Evolutionary conservation across 345 rosid genomes (phyloP), one percentile per base, ranked within the genome.

Genomic region (Hirschfeldia incana): DNA sequence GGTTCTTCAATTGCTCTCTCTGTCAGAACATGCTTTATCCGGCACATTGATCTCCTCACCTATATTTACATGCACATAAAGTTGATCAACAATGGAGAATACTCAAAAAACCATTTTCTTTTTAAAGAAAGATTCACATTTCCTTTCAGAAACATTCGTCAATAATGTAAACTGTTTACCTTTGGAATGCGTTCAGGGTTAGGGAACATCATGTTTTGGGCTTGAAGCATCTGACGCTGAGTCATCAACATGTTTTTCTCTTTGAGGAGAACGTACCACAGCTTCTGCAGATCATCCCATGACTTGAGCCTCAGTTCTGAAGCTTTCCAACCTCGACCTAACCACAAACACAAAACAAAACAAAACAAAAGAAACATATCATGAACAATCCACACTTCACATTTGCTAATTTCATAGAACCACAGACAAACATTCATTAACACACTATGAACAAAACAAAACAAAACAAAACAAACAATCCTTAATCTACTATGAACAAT

Each of bases 221-320:
- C 83, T 74, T 93, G 90, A 84, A 95, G 97, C 99, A 93, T 88
- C 87, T 95, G 97, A 17, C 91, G 90, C 73, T 95, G 99, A 77
- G 94, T 90, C 97, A 91, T 91, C 85, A 95, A 81, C 99, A 93
- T 90, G 86, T 95, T 95, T 73, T 91, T 95, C 91, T 95, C 98
- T 80, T 95, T 93, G 7, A 95, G 79, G 27, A 95, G 81, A 80
- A 95, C 97, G 69, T 83, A 89, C 98, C 99, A 93, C 13, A 93
- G 89, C 84, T 90, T 96, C 28, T 90, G 88, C 77, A 96, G 97
- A 85, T 93, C 92, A 4, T 88, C 95, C 98, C 98, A 96, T 2
- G 97, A 88, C 86, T 91, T 96, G 44, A 96, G 83, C 2, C 97
- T 93, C 85, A 96, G 83, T 78, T 95, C 98, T 60, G 90, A 79